Base-by-base conservation (phyloP, 2,329 filamentous ascomycete genomes). In the Rutstroemia sp. region DNA sequence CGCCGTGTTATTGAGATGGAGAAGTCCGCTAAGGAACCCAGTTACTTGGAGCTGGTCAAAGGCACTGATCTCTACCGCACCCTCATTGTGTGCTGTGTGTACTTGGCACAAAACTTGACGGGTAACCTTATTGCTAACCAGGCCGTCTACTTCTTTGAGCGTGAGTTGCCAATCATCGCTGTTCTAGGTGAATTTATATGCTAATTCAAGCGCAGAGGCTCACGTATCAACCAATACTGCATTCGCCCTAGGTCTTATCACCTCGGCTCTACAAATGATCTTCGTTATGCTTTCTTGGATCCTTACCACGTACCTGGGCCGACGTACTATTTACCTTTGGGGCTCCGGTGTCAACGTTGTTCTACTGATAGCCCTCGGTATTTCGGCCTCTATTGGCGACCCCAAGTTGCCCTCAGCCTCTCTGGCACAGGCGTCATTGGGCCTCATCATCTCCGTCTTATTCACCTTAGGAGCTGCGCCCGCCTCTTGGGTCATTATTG, bases 271-370 rank as follows among this genome's bases (percentile, higher is more conserved):
- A 2, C 80, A 85, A 67, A 73, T 71, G 70, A 70, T 87, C 67
- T 76, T 83, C 59, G 81, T 84, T 68, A 85, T 85, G 77, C 73
- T 83, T 42, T 87, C 83, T 57, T 87, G 84, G 84, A 71, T 86
- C 56, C 77, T 87, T 50, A 86, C 81, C 14, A 77, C 79, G 1
- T 86, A 82, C 70, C 74, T 83, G 52, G 82, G 83, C 66, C 79
- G 82, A 58, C 82, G 83, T 54, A 77, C 79, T 39, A 85, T 86
- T 69, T 86, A 86, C 69, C 73, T 86, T 54, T 85, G 77, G 72
- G 82, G 83, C 59, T 77, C 78, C 23, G 66, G 71, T 37, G 74
- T 78, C 70, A 84, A 82, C 71, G 71, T 72, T 52, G 63, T 66
- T 39, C 75, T 86, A 62, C 72, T 86, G 10, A 53, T 86, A 58